These are phyloP conservation scores for Blastobotrys parvus DNA, from an alignment of 805 yeast genomes.

Conservation along the genomic window DNA sequence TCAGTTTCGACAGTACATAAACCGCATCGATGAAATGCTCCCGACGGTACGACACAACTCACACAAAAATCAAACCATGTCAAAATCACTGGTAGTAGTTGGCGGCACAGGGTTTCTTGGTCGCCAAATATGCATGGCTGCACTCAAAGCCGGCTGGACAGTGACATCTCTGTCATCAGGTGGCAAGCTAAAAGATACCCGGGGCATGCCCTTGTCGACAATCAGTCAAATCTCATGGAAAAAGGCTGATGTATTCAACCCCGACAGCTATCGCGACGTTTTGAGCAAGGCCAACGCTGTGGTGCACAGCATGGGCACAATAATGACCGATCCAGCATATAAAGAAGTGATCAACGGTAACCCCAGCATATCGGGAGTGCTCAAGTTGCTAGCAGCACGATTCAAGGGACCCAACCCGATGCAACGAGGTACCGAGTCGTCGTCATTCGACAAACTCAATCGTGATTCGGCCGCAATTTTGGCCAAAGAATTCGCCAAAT, in stretches of 20 bases:
- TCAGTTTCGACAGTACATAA: too few relatives aligned
- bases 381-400: conserved; percentile 5
- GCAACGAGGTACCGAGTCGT: conserved; percentile 4
- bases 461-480: conserved; percentile 58
- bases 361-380: not conserved
- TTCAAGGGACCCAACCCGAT: conserved; percentile 51
- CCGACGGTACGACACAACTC: too few relatives aligned
- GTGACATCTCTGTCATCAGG: conserved; percentile 57
- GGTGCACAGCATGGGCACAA: conserved; percentile 75
- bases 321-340: conserved; percentile 61
- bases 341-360: conserved; percentile 34
- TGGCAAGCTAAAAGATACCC: conserved; percentile 40
- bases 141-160: conserved; percentile 49
- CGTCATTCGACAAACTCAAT: conserved; percentile 56
- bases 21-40: too few relatives aligned
- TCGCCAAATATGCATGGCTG: conserved; percentile 59
- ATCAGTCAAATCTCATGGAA: conserved; percentile 53
- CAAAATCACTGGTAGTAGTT: conserved; percentile 47
- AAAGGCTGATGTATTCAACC: conserved; percentile 59
- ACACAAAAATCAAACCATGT: conserved; percentile 1
- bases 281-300: conserved; percentile 51
- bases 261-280: conserved; percentile 43
- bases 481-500: conserved; percentile 45
- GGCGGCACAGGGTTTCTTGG: conserved; percentile 89
- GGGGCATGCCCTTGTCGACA: conserved; percentile 30